Conservation (phyloP, 495 filamentous ascomycete genomes). For the Hyaloscypha variabilis region DNA sequence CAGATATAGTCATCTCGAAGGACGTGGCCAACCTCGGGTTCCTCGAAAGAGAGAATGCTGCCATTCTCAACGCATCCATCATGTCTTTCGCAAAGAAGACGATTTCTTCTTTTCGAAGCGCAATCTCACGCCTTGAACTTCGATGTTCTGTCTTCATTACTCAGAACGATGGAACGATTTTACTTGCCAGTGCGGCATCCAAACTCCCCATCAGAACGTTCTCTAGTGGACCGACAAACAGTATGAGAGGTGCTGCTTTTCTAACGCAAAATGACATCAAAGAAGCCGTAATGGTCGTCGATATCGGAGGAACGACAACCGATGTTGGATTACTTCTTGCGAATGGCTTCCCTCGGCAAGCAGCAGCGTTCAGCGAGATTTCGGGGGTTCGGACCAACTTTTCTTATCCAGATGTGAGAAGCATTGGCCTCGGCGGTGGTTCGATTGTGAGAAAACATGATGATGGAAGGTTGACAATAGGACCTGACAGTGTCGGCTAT, state of each 20-base stretch:
- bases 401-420: conserved; percentile 52
- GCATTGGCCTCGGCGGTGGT: conserved; percentile 56
- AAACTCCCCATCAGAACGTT: conserved; percentile 54
- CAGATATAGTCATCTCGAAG: conserved; percentile 38
- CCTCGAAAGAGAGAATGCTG: conserved; percentile 53
- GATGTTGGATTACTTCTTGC: conserved; percentile 54
- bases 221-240: conserved; percentile 52
- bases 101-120: conserved; percentile 42
- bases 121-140: conserved; percentile 44
- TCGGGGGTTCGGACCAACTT: conserved; percentile 55
- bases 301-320: conserved; percentile 58
- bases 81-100: conserved; percentile 45
- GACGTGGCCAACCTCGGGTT: conserved; percentile 51
- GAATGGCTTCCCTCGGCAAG: conserved; percentile 56
- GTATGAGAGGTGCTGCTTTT: conserved; percentile 53
- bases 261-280: conserved; percentile 33
- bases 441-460: conserved; percentile 40
- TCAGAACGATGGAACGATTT: conserved; percentile 54
- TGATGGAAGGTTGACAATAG: conserved; percentile 38
- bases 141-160: conserved; percentile 51
- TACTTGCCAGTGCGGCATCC: conserved; percentile 41
- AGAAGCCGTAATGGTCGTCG: conserved; percentile 44
- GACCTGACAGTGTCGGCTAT: conserved; percentile 50
- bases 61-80: conserved; percentile 53
- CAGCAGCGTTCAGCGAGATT: conserved; percentile 50